phyloP scores from a whole-genome alignment of 2,329 filamentous ascomycete genomes.

The Endothia cerciana region DNA sequence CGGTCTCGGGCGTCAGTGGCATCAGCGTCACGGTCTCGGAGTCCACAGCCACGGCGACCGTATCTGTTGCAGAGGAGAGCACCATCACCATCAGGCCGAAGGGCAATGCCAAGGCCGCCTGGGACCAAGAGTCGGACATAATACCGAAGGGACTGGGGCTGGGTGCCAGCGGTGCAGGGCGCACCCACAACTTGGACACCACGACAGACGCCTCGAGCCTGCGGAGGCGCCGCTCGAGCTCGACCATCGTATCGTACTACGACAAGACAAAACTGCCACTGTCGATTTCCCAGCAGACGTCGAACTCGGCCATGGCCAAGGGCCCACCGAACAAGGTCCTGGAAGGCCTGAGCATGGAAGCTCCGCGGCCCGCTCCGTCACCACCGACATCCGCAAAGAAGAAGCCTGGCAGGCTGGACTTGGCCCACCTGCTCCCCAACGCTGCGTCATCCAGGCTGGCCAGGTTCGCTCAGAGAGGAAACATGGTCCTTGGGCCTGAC shows the following conservation, averaged over 20 bases:
- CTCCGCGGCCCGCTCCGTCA: slow-evolving; percentile 34
- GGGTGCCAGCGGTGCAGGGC: slow-evolving; percentile 34
- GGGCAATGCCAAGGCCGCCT: slow-evolving; percentile 35
- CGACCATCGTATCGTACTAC: slow-evolving; percentile 61
- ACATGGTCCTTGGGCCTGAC: slow-evolving; percentile 42
- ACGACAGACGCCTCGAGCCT: slow-evolving; percentile 49
- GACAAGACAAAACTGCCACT: slow-evolving; percentile 60
- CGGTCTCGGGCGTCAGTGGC: slow-evolving; percentile 46
- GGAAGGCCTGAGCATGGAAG: slow-evolving; percentile 51
- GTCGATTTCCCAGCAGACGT: slow-evolving; percentile 63
- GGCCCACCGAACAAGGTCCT: slow-evolving; percentile 54
- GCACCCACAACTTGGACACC: slow-evolving; percentile 33
- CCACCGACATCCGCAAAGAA: slow-evolving; percentile 45
- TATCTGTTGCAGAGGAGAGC: slow-evolving; percentile 30
- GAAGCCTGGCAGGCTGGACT: slow-evolving; percentile 54
- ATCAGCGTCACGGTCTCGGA: slow-evolving; percentile 52
- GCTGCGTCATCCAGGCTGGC: slow-evolving; percentile 35
- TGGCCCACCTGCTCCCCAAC: slow-evolving; percentile 48
- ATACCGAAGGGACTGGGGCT: slow-evolving; percentile 40
- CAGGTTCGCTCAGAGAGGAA: slow-evolving; percentile 28
- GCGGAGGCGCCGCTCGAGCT: slow-evolving; percentile 55
- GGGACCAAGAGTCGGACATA: slow-evolving; percentile 54
- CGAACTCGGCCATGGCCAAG: slow-evolving; percentile 61
- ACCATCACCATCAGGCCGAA: slow-evolving; percentile 32
- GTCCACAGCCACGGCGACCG: slow-evolving; percentile 41